A percentile compares a stretch with the other conserved stretches of the same genome.
phyloP scores from a whole-genome alignment of 108 stramenopile genomes.

The Pseudonitzschia delicatissima region DNA sequence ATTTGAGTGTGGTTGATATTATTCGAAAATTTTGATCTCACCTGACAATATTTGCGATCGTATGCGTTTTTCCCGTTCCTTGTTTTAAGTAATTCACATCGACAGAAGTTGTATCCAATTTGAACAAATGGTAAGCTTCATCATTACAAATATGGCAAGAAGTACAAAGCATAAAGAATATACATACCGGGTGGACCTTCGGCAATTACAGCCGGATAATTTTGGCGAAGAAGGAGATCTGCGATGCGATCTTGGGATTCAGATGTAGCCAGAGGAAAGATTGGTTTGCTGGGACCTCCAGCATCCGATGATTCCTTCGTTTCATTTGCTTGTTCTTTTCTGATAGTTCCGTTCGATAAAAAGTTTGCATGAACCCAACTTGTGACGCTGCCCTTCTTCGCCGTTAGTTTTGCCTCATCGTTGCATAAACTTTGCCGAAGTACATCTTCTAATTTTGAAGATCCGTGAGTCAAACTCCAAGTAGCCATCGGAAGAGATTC shows the following conservation, averaged over 20 bases:
- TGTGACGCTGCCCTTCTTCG: not conserved
- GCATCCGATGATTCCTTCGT: not conserved
- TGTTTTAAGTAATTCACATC: not conserved
- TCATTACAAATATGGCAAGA: not conserved
- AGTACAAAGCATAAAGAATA: not conserved
- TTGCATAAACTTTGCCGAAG: not conserved
- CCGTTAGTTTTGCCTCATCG: not conserved
- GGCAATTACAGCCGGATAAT: constrained; percentile 30
- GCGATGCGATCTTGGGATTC: constrained; percentile 56
- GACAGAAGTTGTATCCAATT: not conserved
- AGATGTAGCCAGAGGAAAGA: constrained; percentile 51
- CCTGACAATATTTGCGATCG: constrained; percentile 50
- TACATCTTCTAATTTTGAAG: constrained; percentile 31
- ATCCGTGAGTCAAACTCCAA: constrained; percentile 55
- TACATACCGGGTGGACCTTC: constrained; percentile 47
- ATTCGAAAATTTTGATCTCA: too few relatives aligned
- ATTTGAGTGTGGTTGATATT: too few relatives aligned
- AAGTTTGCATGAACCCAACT: not conserved
- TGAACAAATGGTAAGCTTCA: not conserved
- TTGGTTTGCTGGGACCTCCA: not conserved
- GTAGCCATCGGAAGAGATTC: constrained; percentile 32
- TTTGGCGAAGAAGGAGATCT: constrained; percentile 36
- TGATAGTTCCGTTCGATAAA: not conserved
- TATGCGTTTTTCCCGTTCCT: constrained; percentile 21
- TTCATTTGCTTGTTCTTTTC: not conserved